These are phyloP conservation scores for Astragalus membranaceus DNA, from an alignment of 306 rosid species.

Conservation along the genomic window DNA sequence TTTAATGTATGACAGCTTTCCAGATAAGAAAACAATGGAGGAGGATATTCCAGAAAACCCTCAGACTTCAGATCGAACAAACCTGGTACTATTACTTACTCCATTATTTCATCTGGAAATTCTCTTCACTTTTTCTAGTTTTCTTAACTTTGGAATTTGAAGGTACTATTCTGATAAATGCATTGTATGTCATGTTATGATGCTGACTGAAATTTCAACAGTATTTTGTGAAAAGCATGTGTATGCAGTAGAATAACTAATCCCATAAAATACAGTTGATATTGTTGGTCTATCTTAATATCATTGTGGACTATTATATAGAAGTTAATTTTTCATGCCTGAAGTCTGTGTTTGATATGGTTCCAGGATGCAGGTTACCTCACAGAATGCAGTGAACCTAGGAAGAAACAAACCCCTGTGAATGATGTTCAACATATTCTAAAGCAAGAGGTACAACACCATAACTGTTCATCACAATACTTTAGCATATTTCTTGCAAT, in stretches of 20 bases:
- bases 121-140: not conserved
- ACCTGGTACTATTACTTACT: slow-evolving; percentile 49
- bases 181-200: not conserved
- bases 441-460: slow-evolving; percentile 64
- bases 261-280: not conserved
- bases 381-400: slow-evolving; percentile 32
- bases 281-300: not conserved
- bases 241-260: not conserved
- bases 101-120: not conserved
- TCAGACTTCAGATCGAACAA: slow-evolving; percentile 44
- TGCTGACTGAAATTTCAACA: too few species aligned
- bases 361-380: slow-evolving; percentile 55
- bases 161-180: not conserved
- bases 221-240: too few species aligned
- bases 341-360: slow-evolving; percentile 20
- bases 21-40: slow-evolving; percentile 44
- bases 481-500: not conserved
- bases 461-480: not conserved
- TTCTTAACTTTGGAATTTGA: not conserved
- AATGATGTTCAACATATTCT: slow-evolving; percentile 46
- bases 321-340: slow-evolving; percentile 1
- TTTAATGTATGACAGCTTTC: slow-evolving; percentile 48
- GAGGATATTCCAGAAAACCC: slow-evolving; percentile 30
- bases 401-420: slow-evolving; percentile 43
- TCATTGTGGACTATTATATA: not conserved